Evolutionary conservation across 2,329 filamentous ascomycete species (phyloP).

Genomic region (Aspergillus spinulosporus): DNA sequence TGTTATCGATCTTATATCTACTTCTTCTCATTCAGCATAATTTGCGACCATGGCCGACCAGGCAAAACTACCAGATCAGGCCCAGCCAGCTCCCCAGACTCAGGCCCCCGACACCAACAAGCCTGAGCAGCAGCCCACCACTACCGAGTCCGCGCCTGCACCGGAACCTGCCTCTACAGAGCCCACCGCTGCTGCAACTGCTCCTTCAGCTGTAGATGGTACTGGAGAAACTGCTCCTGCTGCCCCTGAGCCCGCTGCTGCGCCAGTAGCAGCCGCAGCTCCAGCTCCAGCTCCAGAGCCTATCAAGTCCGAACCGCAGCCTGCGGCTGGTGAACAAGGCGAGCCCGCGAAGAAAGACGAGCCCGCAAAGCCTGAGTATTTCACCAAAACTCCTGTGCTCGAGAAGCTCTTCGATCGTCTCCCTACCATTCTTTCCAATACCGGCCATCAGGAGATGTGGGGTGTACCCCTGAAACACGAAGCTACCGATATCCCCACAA

Average conservation of each 20-base stretch:
- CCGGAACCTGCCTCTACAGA: constrained; percentile 1
- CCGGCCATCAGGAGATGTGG: constrained; percentile 78
- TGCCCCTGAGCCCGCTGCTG: constrained; percentile 12
- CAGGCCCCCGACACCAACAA: constrained; percentile 2
- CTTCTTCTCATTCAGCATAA: not conserved
- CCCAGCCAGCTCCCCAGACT: constrained; percentile 1
- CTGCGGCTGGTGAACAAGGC: too few relatives aligned
- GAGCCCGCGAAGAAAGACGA: constrained; percentile 29
- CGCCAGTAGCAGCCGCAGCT: constrained; percentile 12
- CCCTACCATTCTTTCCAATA: constrained; percentile 56
- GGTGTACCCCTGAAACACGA: constrained; percentile 65
- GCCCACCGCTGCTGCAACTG: not conserved
- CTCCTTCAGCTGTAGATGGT: constrained; percentile 12
- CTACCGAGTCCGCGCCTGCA: constrained; percentile 9
- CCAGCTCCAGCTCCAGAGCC: not conserved
- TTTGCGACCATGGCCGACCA: constrained; percentile 16
- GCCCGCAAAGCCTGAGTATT: constrained; percentile 32
- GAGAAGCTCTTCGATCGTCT: constrained; percentile 60
- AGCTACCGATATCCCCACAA: constrained; percentile 66
- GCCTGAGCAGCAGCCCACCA: constrained; percentile 1
- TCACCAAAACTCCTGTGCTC: constrained; percentile 48
- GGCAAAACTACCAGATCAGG: constrained; percentile 13
- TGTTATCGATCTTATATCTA: not conserved
- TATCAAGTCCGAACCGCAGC: constrained; percentile 13
- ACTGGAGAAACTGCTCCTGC: constrained; percentile 7